Conservation (phyloP, 2,329 filamentous ascomycete genomes). For the Botrytis sinoallii region DNA sequence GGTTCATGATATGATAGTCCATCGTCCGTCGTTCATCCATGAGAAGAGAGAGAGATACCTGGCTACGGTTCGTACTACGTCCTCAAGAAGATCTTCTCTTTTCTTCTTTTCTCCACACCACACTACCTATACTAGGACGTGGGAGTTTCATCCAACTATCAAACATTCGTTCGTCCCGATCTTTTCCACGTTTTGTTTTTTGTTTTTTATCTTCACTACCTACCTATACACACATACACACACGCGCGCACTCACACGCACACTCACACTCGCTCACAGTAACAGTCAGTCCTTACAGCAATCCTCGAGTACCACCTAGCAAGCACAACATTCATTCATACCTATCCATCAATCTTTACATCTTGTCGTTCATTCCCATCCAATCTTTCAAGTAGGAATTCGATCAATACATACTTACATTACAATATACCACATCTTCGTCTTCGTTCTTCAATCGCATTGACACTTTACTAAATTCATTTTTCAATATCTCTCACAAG, state of each 20-base stretch:
- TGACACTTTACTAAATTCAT: neutral
- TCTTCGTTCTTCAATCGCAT: conserved; percentile 1
- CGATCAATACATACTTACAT: neutral
- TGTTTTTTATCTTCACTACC: neutral
- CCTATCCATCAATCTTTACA: neutral
- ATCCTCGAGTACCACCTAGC: neutral
- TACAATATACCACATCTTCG: neutral
- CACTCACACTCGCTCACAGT: neutral
- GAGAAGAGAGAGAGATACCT: neutral
- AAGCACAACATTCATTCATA: neutral
- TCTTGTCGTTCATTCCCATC: neutral
- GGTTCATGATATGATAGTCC: neutral
- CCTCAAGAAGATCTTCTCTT: neutral
- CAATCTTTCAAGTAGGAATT: neutral
- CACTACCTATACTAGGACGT: neutral
- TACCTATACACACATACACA: neutral
- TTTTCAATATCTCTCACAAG: neutral
- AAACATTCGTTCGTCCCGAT: neutral
- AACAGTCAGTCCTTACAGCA: neutral
- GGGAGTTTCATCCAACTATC: neutral
- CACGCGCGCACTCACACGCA: neutral
- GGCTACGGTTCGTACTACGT: neutral
- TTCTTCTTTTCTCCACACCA: neutral
- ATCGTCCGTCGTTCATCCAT: no score
- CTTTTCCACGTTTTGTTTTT: neutral